These are phyloP conservation scores for Macadamia integrifolia DNA, from an alignment of 164 flowering plant species.

Conservation along the genomic window DNA sequence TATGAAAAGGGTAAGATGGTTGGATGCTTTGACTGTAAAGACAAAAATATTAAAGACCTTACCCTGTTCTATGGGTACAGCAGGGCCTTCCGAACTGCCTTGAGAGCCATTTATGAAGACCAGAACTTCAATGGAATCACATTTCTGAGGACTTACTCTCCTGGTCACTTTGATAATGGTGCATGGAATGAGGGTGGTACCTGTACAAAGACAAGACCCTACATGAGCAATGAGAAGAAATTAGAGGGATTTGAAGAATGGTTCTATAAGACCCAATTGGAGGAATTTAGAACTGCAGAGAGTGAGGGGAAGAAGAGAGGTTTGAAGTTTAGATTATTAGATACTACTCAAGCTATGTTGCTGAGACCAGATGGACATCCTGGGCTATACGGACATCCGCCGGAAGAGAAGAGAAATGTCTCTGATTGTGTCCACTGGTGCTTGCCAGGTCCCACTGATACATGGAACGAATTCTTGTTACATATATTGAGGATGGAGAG, in stretches of 20 bases:
- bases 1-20: constrained; percentile 17
- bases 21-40: constrained; percentile 45
- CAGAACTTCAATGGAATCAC: background rate
- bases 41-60: constrained; percentile 23
- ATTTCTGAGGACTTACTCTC: constrained; percentile 1
- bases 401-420: background rate
- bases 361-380: background rate
- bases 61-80: background rate
- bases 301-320: constrained; percentile 3
- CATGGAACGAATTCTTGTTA: background rate
- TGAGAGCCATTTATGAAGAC: background rate
- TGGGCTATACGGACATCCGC: background rate
- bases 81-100: background rate
- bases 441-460: background rate
- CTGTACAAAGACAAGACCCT: constrained; percentile 41
- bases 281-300: constrained; percentile 40
- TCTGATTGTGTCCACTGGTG: background rate
- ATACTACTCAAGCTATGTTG: background rate
- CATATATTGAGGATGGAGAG: background rate
- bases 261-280: constrained; percentile 43
- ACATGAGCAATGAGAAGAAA: constrained; percentile 32
- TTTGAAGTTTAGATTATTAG: background rate
- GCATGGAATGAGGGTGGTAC: constrained; percentile 48
- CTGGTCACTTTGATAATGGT: constrained; percentile 11
- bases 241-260: constrained; percentile 35